Conservation (phyloP, 495 filamentous ascomycete genomes). For the Neurospora sp. region DNA sequence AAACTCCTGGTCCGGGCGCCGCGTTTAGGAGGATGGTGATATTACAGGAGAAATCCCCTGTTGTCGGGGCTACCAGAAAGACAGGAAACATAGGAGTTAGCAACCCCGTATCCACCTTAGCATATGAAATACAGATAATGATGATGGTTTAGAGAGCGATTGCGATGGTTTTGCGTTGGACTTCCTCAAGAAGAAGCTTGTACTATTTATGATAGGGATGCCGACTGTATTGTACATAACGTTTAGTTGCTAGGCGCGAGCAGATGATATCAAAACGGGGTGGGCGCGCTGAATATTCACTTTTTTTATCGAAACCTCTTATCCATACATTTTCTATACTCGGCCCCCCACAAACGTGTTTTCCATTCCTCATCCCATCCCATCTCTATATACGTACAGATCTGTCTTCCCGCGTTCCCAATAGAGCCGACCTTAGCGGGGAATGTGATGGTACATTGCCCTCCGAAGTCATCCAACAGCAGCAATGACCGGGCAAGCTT, state of each 20-base stretch:
- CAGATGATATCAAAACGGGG: not conserved
- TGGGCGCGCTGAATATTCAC: not conserved
- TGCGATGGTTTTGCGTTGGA: not conserved
- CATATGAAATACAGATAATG: not conserved
- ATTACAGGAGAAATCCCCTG: not conserved
- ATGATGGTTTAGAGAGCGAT: not conserved
- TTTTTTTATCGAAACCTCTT: not conserved
- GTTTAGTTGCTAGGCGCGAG: not conserved
- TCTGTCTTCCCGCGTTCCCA: not conserved
- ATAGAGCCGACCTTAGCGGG: not conserved
- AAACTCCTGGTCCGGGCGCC: not conserved
- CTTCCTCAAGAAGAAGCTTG: not conserved
- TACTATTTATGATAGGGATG: not conserved
- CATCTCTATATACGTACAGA: not conserved
- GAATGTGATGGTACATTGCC: not conserved
- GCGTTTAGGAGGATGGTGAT: not conserved
- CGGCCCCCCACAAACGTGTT: not conserved
- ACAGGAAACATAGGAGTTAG: not conserved
- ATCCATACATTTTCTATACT: not conserved
- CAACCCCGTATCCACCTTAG: not conserved
- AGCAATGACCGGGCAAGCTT: not conserved
- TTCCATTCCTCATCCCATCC: not conserved
- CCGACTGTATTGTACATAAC: not conserved
- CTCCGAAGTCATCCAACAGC: not conserved
- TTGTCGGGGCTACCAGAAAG: not conserved